A percentile compares a stretch with the other conserved stretches of the same genome.
These are phyloP conservation scores for Exophiala lecanii-corni DNA, from an alignment of 2,329 filamentous ascomycete species.

Conservation along the genomic window DNA sequence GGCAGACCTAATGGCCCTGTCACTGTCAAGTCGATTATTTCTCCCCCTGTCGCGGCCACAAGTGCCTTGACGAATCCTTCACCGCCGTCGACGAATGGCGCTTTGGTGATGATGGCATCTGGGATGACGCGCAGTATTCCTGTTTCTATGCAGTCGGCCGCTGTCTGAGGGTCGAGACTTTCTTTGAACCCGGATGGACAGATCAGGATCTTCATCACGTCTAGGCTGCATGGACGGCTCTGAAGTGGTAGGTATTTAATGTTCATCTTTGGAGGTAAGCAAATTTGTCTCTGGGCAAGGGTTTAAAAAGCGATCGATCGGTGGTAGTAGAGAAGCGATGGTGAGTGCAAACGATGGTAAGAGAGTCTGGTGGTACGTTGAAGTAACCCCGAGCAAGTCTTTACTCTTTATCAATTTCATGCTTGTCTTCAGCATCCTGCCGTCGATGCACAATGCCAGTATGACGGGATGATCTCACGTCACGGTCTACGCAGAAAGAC, in stretches of 20 bases:
- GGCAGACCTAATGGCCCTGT: conserved; percentile 42
- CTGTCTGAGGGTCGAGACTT: conserved; percentile 46
- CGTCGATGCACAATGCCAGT: no score
- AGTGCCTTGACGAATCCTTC: conserved; percentile 49
- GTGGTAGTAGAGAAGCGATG: no score
- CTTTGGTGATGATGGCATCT: conserved; percentile 42
- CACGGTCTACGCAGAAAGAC: no score
- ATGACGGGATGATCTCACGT: no score
- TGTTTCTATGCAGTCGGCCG: conserved; percentile 48
- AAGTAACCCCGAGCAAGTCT: no score
- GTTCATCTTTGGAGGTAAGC: no score
- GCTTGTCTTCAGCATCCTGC: no score
- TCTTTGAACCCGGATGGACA: conserved; percentile 54
- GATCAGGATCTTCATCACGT: conserved; percentile 38
- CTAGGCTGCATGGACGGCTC: neutral
- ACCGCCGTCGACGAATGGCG: conserved; percentile 51
- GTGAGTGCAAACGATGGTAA: no score
- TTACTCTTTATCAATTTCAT: no score
- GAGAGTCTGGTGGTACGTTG: no score
- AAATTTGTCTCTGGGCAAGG: no score
- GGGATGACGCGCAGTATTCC: conserved; percentile 44
- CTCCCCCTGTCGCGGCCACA: conserved; percentile 41
- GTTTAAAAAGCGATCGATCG: no score
- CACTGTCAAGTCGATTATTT: conserved; percentile 36
- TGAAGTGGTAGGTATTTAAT: neutral